phyloP scores from a whole-genome alignment of 352 stramenopile species.

The Globisporangium okanoganense region DNA sequence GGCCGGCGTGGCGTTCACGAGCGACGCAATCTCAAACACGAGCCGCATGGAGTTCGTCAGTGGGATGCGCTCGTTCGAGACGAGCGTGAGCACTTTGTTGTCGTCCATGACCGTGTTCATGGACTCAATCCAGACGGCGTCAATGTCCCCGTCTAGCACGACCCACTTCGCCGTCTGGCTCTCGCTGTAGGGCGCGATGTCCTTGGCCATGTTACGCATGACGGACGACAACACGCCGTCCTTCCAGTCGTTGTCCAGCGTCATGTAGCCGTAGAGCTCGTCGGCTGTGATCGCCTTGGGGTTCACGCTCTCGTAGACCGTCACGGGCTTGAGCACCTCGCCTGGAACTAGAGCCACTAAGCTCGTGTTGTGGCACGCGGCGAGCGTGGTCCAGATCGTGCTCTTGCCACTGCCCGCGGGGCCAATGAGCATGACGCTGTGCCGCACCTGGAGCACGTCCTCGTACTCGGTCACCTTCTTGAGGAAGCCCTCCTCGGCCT shows the following conservation, averaged over 20 bases:
- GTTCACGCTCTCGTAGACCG: conserved; percentile 94
- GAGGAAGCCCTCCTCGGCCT: conserved; percentile 94
- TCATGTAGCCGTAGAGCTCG: conserved; percentile 96
- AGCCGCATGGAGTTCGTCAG: conserved; percentile 95
- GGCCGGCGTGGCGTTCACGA: conserved; percentile 94
- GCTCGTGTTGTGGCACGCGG: conserved; percentile 58
- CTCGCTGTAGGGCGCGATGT: conserved; percentile 76
- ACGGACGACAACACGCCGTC: conserved; percentile 95
- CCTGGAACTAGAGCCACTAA: neutral
- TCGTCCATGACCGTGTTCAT: conserved; percentile 93
- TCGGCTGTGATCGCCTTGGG: conserved; percentile 93
- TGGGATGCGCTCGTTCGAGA: conserved; percentile 97
- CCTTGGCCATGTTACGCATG: conserved; percentile 97
- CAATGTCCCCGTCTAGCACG: conserved; percentile 93
- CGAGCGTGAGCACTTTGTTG: conserved; percentile 94
- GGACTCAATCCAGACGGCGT: conserved; percentile 94
- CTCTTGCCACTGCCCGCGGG: conserved; percentile 94
- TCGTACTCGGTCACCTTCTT: conserved; percentile 95
- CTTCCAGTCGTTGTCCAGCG: conserved; percentile 97
- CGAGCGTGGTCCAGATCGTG: conserved; percentile 94
- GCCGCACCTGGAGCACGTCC: conserved; percentile 92
- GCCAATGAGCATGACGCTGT: conserved; percentile 96
- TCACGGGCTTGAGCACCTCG: conserved; percentile 85
- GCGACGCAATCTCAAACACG: conserved; percentile 96
- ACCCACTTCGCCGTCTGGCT: conserved; percentile 89